Conservation (phyloP, 2,329 filamentous ascomycete genomes). For the Xylariales sp. region DNA sequence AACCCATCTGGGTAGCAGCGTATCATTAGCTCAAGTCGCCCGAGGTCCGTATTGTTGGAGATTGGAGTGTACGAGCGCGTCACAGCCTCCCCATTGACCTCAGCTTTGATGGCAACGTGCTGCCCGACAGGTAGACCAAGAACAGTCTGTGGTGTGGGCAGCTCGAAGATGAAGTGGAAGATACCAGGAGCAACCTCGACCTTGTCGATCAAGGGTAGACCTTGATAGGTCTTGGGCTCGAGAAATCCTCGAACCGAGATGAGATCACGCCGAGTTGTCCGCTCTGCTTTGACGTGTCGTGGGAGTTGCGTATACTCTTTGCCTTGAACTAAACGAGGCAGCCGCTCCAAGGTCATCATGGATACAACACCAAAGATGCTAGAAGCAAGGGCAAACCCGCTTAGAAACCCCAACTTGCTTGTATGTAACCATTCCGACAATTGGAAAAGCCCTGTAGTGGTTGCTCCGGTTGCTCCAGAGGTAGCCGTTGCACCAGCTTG, state of each 20-base stretch:
- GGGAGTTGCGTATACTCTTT: constrained; percentile 25
- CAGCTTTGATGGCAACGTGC: constrained; percentile 48
- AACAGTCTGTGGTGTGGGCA: constrained; percentile 37
- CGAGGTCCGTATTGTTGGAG: constrained; percentile 45
- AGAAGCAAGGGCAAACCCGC: constrained; percentile 32
- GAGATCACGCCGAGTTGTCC: no score
- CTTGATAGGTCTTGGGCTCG: constrained; percentile 1
- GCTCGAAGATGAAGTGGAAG: constrained; percentile 41
- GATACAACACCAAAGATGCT: constrained; percentile 27
- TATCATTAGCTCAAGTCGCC: constrained; percentile 45
- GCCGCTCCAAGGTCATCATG: no score
- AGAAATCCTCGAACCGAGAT: no score
- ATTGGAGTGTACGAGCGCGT: constrained; percentile 50
- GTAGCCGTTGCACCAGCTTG: no score
- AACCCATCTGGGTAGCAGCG: constrained; percentile 46
- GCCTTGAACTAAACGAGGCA: constrained; percentile 23
- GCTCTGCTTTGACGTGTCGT: no score
- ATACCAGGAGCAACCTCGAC: constrained; percentile 34
- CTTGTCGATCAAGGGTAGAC: constrained; percentile 18
- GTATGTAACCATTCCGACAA: no score
- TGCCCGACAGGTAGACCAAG: constrained; percentile 54
- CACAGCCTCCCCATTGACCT: constrained; percentile 39
- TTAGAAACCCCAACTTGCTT: constrained; percentile 28
- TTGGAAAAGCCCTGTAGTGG: no score
- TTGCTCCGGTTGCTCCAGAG: no score